Base-by-base conservation (phyloP, 2,329 filamentous ascomycete species). In the Xylaria multiplex region DNA sequence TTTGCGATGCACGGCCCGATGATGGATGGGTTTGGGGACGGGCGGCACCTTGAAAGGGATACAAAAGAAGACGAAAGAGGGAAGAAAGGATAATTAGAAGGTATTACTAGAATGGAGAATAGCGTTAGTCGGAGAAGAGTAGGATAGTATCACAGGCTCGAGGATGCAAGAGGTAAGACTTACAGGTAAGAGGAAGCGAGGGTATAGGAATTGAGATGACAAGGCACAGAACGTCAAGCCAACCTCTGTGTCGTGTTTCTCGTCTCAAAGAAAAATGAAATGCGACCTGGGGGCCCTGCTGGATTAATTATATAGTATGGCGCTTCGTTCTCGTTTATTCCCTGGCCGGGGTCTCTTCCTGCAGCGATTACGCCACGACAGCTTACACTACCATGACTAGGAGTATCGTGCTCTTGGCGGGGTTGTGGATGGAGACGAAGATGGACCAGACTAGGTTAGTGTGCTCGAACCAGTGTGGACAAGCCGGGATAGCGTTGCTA, bases 251-350 rank as follows among this genome's bases (percentile, higher is more conserved):
- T 58, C 37, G 19, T 24, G 13, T 24, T 24, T 19, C 37, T 11
- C 22, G 19, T 54, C 32, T 40, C n/a, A 19, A 54, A 35, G 27
- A 27, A 14, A 40, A 14, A 24, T 40, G 13, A 54, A 22, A 24
- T 27, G n/a, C 27, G 19, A 37, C 16, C 52, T 9, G 46, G 62
- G 62, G 62, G 54, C 48, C 58, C 58, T 62, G 65, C 55, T 49
- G n/a, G 35, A 22, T 55, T 58, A 52, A 62, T 67, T 65, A 62
- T 65, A 63, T 63, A 43, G 11, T 65, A 63, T 63, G 30, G 11
- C 42, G 45, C 7, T 24, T 48, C 56, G 56, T 37, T 52, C 53
- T 45, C 24, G 32, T n/a, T 58, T 48, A 22, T 24, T 42, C 3
- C 11, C 32, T 22, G n/a, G 32, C 6, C 37, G 30, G 53, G 37